Base-by-base conservation (phyloP, 495 filamentous ascomycete genomes). In the Aspergillus homomorphus region DNA sequence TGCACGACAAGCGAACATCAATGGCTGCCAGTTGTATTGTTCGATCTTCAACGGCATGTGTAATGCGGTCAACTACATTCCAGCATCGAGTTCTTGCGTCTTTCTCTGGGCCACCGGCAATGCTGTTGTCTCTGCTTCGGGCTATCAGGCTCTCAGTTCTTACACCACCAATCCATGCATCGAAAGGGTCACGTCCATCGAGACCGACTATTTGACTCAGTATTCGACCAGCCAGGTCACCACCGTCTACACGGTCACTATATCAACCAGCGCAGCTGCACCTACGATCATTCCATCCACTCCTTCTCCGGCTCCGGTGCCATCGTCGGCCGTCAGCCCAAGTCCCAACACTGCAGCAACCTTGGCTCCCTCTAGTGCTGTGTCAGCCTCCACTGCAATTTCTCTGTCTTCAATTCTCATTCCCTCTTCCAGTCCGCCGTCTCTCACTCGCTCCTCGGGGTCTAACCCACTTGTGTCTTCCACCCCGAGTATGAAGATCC, bases 51-150 rank as follows among this genome's bases (percentile, higher is more conserved):
- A 51, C 24, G 48, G 48, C 0, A 33, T 51, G 48, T 51, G 48
- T 28, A 51, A 51, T 51, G 48, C 48, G 3, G 48, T 51, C 48
- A 51, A 51, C 24, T 51, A 51, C 15, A 9, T 14, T 8, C 48
- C 48, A 3, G 48, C 48, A 3, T 5, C 5, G 23, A 30, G 23
- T 16, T 18, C 5, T 28, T 51, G 48, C 12, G 3, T 18, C 4
- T 51, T 18, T 19, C 23, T 51, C 23, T 51, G 48, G 48, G 48
- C 48, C 9, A 18, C 6, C 24, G 18, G n/a, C 22, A n/a, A n/a
- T 19, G 2, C 48, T 9, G 14, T 26, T 10, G 48, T 51, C 3
- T 51, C 48, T 18, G 48, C 24, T 5, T 51, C 48, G 48, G 48
- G 48, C 48, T 51, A 51, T 18, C 48, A 51, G 48, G 48, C 23